These are phyloP conservation scores for Agaricus blazei DNA, from an alignment of 768 basidiomycete genomes.

Conservation along the genomic window DNA sequence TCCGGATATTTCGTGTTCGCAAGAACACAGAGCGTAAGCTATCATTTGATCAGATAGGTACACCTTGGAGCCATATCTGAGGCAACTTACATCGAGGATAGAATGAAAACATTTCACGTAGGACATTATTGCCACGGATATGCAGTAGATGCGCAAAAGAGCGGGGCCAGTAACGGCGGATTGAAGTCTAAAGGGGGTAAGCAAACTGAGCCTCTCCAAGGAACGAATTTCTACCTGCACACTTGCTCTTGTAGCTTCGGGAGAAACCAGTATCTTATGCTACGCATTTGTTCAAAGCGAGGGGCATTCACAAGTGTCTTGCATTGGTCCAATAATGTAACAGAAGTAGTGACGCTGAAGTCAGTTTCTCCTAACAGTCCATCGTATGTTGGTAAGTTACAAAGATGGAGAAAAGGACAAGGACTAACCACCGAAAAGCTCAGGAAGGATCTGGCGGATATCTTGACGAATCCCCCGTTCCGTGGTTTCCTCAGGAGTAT, in stretches of 20 bases:
- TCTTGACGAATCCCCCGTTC: slow-evolving; percentile 72
- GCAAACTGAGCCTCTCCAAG: background rate
- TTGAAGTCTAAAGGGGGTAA: slow-evolving; percentile 12
- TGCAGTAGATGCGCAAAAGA: slow-evolving; percentile 51
- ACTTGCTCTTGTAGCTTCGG: slow-evolving; percentile 58
- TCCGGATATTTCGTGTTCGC: slow-evolving; percentile 47
- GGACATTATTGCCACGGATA: slow-evolving; percentile 56
- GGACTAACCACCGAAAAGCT: slow-evolving; percentile 57
- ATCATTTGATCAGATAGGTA: slow-evolving; percentile 8
- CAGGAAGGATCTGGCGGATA: slow-evolving; percentile 57
- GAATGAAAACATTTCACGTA: slow-evolving; percentile 60
- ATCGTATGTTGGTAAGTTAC: background rate
- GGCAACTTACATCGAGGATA: slow-evolving; percentile 56
- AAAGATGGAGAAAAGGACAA: background rate
- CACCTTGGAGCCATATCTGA: background rate
- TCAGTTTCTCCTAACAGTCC: slow-evolving; percentile 1
- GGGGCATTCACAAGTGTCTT: slow-evolving; percentile 45
- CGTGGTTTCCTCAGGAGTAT: slow-evolving; percentile 64
- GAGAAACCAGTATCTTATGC: slow-evolving; percentile 69
- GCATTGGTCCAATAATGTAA: slow-evolving; percentile 38
- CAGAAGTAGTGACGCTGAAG: slow-evolving; percentile 23
- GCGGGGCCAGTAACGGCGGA: slow-evolving; percentile 25
- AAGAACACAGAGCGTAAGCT: slow-evolving; percentile 54
- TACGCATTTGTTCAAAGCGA: slow-evolving; percentile 71
- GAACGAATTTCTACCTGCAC: slow-evolving; percentile 31